These are phyloP conservation scores for Aurantiochytrium sp. DNA, from an alignment of 108 stramenopile genomes.

Conservation along the genomic window DNA sequence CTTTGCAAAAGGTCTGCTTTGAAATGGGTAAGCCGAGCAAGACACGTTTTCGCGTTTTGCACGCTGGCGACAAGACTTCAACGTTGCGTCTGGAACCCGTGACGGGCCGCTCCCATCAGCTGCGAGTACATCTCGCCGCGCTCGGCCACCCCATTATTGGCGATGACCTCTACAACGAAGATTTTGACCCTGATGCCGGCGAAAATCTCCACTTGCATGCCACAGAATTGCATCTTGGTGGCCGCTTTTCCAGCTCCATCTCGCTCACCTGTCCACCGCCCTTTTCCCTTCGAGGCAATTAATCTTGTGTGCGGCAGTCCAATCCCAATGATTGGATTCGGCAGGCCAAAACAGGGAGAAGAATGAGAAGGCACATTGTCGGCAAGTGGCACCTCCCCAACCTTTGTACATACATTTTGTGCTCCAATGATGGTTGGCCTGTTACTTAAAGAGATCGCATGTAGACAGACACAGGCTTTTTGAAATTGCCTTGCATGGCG, in stretches of 20 bases:
- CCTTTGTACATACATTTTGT: too few species aligned
- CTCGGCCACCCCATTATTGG: slow-evolving; percentile 12
- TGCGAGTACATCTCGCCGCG: background rate
- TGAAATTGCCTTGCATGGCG: too few species aligned
- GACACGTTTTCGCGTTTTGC: background rate
- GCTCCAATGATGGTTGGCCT: too few species aligned
- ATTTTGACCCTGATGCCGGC: background rate
- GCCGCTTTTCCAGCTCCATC: background rate
- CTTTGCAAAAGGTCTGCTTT: background rate
- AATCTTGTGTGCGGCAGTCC: too few species aligned
- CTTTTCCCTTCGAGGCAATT: too few species aligned
- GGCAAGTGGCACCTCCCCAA: too few species aligned
- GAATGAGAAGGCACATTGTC: too few species aligned
- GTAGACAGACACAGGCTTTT: too few species aligned
- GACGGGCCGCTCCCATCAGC: slow-evolving; percentile 21
- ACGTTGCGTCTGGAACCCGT: background rate
- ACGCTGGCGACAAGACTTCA: background rate
- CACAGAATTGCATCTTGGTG: background rate
- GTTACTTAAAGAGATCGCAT: too few species aligned
- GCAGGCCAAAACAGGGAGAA: too few species aligned
- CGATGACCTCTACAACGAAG: background rate
- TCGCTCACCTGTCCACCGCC: too few species aligned
- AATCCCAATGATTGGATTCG: too few species aligned
- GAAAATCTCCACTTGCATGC: background rate
- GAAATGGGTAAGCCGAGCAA: background rate